Percentiles rank a stretch among this genome's conserved stretches.
Evolutionary conservation across 331 rosid genomes (phyloP).

Genomic region (Prunus yedoensis): DNA sequence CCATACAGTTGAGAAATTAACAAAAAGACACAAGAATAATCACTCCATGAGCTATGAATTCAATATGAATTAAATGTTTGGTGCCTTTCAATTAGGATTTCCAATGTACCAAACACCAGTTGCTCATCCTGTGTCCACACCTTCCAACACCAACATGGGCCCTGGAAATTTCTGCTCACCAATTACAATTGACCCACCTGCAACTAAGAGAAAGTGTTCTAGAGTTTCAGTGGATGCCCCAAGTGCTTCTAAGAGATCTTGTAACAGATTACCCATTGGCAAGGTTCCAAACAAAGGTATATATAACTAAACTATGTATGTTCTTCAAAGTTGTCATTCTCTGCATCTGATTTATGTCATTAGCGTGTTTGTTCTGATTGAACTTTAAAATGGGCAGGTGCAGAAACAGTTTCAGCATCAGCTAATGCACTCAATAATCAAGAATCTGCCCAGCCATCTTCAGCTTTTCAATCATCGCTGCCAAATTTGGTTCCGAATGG

Average conservation of each 20-base stretch:
- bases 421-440: conserved; percentile 29
- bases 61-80: not conserved
- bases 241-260: conserved; percentile 51
- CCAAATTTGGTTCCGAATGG: conserved; percentile 24
- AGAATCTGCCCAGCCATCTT: conserved; percentile 34
- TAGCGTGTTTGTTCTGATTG: not conserved
- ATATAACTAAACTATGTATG: conserved; percentile 7
- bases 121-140: conserved; percentile 36
- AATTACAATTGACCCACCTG: conserved; percentile 21
- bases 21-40: not conserved
- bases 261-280: conserved; percentile 31
- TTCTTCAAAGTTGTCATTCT: conserved; percentile 17
- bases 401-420: conserved; percentile 30
- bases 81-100: conserved; percentile 31
- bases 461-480: conserved; percentile 36
- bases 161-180: conserved; percentile 41
- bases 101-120: conserved; percentile 25
- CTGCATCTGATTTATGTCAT: conserved; percentile 10
- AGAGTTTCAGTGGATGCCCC: conserved; percentile 26
- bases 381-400: conserved; percentile 28
- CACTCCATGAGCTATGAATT: not conserved
- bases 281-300: conserved; percentile 46
- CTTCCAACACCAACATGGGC: conserved; percentile 34
- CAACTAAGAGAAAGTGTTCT: conserved; percentile 53
- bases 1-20: not conserved